A percentile compares a stretch with the other conserved stretches of the same genome.
Conservation (phyloP, 2,329 filamentous ascomycete species). For the Fusarium sp. region DNA sequence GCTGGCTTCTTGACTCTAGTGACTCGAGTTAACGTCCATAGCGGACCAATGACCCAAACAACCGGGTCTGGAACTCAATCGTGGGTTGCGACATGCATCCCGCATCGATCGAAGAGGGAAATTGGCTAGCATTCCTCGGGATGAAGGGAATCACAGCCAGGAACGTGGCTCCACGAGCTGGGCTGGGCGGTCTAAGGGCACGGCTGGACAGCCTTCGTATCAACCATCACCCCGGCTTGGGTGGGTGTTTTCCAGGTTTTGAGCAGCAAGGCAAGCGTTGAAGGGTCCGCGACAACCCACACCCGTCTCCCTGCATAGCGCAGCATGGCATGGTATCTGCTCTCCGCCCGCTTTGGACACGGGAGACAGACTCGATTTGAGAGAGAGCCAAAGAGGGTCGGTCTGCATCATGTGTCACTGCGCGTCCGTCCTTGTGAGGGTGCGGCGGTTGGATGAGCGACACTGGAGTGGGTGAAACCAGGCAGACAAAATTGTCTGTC, state of each 20-base stretch:
- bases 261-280: slow-evolving; percentile 8
- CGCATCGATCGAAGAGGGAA: slow-evolving; percentile 22
- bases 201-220: slow-evolving; percentile 3
- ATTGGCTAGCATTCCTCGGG: slow-evolving; percentile 40
- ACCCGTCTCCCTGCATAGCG: slow-evolving; percentile 38
- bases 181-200: neutral
- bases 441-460: neutral
- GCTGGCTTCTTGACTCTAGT: neutral
- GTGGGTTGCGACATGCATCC: slow-evolving; percentile 25
- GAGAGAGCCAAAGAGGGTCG: neutral
- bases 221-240: slow-evolving; percentile 10
- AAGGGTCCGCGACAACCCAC: slow-evolving; percentile 18
- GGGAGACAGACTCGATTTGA: slow-evolving; percentile 10
- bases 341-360: slow-evolving; percentile 9
- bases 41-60: slow-evolving; percentile 22
- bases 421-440: neutral
- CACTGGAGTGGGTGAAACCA: neutral
- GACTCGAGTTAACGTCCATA: slow-evolving; percentile 2
- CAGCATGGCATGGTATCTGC: slow-evolving; percentile 22
- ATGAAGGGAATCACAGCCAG: slow-evolving; percentile 28
- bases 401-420: slow-evolving; percentile 4
- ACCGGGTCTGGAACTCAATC: slow-evolving; percentile 27
- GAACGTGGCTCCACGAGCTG: slow-evolving; percentile 26
- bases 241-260: slow-evolving; percentile 1
- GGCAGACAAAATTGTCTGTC: neutral